phyloP scores from a whole-genome alignment of 2,329 filamentous ascomycete genomes.

The Pseudogymnoascus sp. region DNA sequence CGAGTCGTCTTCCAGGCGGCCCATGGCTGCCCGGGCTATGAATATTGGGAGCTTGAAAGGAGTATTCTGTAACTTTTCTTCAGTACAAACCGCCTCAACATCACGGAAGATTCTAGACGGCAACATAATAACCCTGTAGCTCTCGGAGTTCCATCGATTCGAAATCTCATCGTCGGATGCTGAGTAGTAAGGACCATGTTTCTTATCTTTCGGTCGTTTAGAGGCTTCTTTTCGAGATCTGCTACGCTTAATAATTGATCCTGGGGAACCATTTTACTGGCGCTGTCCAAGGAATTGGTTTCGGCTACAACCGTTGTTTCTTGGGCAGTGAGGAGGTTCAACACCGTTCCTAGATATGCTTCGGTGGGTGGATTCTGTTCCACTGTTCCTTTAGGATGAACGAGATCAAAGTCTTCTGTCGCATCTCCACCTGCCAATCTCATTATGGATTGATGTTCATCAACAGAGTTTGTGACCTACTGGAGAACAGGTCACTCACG shows the following conservation, averaged over 20 bases:
- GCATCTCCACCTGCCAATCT: conserved; percentile 42
- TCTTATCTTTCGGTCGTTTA: conserved; percentile 47
- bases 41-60: conserved; percentile 50
- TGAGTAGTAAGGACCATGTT: conserved; percentile 58
- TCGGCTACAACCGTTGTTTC: conserved; percentile 38
- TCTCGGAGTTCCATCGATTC: conserved; percentile 45
- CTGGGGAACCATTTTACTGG: conserved; percentile 32
- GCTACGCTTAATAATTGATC: conserved; percentile 47
- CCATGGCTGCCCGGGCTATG: conserved; percentile 57
- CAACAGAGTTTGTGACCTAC: background rate
- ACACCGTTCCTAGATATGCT: conserved; percentile 37
- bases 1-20: conserved; percentile 51
- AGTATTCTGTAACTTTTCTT: conserved; percentile 46
- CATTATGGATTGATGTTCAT: background rate
- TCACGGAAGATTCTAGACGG: conserved; percentile 50
- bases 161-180: conserved; percentile 62
- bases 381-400: conserved; percentile 42
- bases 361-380: conserved; percentile 33
- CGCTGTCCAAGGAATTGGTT: conserved; percentile 26
- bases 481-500: background rate
- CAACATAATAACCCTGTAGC: conserved; percentile 48
- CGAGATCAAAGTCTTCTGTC: conserved; percentile 42
- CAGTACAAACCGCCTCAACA: conserved; percentile 44
- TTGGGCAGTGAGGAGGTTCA: conserved; percentile 28
- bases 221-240: conserved; percentile 53